Conservation (phyloP, 2,329 filamentous ascomycete genomes). For the Mycosphaerella sp. region DNA sequence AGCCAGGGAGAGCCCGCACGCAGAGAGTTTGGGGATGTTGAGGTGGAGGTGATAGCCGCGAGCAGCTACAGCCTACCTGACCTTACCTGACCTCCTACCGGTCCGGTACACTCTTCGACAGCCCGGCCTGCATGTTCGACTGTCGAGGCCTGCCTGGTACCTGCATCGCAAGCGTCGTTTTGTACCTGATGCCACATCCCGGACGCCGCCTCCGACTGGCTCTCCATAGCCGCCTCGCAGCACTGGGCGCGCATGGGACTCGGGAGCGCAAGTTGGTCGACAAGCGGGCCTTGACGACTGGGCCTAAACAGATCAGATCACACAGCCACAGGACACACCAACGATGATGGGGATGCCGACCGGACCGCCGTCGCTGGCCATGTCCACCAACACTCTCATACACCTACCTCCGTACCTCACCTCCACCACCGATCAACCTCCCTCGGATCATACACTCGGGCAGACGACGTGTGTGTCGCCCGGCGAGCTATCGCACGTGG, state of each 20-base stretch:
- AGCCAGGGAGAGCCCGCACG: background rate
- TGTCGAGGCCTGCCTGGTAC: conserved; percentile 9
- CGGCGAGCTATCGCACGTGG: background rate
- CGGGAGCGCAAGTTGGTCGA: background rate
- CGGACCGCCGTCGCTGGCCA: background rate
- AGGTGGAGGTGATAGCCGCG: background rate
- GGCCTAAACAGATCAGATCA: too few species aligned
- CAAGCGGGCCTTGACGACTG: background rate
- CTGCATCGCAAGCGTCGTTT: conserved; percentile 18
- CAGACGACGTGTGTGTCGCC: background rate
- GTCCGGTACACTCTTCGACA: too few species aligned
- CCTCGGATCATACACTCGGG: background rate
- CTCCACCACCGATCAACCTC: too few species aligned
- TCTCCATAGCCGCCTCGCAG: conserved; percentile 5
- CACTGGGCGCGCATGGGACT: background rate
- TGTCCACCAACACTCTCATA: background rate
- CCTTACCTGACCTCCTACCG: too few species aligned
- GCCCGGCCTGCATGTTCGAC: conserved; percentile 1
- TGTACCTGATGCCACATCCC: conserved; percentile 17
- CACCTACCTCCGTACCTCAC: too few species aligned
- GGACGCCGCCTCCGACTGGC: conserved; percentile 19
- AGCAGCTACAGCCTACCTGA: background rate
- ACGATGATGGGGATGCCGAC: background rate
- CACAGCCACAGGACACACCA: too few species aligned
- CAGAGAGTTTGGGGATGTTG: conserved; percentile 7